These are phyloP conservation scores for Schoenoplectus triqueter DNA, from an alignment of 202 grass and related monocot genomes.

Conservation along the genomic window DNA sequence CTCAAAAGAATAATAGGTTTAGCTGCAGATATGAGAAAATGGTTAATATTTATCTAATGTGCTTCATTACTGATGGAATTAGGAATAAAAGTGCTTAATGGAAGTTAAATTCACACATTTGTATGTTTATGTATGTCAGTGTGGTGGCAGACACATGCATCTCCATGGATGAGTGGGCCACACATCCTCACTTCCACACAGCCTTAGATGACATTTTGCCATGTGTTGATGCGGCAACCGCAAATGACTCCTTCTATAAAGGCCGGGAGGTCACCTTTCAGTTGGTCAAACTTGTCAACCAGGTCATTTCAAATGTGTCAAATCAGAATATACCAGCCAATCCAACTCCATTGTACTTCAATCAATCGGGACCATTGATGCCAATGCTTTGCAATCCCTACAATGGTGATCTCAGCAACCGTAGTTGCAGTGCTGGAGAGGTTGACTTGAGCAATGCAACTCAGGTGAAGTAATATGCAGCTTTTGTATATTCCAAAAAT, in stretches of 20 bases:
- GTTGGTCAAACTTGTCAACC: slow-evolving; percentile 81
- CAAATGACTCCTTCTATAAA: slow-evolving; percentile 68
- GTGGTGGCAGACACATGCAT: slow-evolving; percentile 79
- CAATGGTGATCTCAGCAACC: slow-evolving; percentile 54
- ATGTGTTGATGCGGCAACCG: slow-evolving; percentile 72
- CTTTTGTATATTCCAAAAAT: not conserved
- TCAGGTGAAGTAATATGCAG: slow-evolving; percentile 46
- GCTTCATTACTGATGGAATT: slow-evolving; percentile 10
- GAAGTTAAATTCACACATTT: not conserved
- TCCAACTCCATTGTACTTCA: slow-evolving; percentile 59
- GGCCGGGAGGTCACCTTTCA: slow-evolving; percentile 74
- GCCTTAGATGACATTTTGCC: slow-evolving; percentile 91
- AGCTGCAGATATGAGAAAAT: slow-evolving; percentile 7
- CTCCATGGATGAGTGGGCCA: slow-evolving; percentile 83
- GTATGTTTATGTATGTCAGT: slow-evolving; percentile 42
- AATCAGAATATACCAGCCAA: slow-evolving; percentile 60
- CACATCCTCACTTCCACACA: slow-evolving; percentile 72
- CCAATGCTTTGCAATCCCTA: slow-evolving; percentile 88
- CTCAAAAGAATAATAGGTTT: not conserved
- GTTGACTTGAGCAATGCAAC: slow-evolving; percentile 65
- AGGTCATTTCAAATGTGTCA: slow-evolving; percentile 66
- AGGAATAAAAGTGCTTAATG: not conserved
- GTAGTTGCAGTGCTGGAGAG: slow-evolving; percentile 64
- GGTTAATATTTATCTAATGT: not conserved
- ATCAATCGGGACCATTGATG: slow-evolving; percentile 83